Evolutionary conservation across 768 basidiomycete species (phyloP).

Genomic region (Tylopilus felleus): DNA sequence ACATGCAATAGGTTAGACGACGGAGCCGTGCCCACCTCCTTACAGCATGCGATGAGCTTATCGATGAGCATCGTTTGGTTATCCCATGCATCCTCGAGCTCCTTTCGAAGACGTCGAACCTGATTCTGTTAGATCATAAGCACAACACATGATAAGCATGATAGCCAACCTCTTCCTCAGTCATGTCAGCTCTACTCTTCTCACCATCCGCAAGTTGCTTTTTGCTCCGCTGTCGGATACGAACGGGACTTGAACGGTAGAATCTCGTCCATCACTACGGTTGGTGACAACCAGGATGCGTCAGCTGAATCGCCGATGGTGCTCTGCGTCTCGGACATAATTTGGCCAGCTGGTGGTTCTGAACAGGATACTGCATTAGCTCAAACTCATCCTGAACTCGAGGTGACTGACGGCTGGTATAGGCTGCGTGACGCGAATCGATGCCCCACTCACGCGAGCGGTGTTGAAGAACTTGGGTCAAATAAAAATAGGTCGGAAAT

Average conservation of each 20-base stretch:
- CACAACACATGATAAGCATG: slow-evolving; percentile 1
- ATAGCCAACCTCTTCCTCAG: slow-evolving; percentile 67
- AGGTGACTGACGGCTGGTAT: slow-evolving; percentile 99
- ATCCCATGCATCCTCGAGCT: slow-evolving; percentile 76
- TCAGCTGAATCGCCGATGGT: slow-evolving; percentile 78
- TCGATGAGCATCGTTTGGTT: slow-evolving; percentile 79
- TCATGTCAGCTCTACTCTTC: slow-evolving; percentile 60
- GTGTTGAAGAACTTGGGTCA: slow-evolving; percentile 58
- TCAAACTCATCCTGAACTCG: slow-evolving; percentile 57
- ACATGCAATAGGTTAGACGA: slow-evolving; percentile 4
- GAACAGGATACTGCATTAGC: slow-evolving; percentile 37
- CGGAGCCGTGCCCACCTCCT: slow-evolving; percentile 58
- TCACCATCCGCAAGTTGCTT: slow-evolving; percentile 79
- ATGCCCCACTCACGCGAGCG: slow-evolving; percentile 69
- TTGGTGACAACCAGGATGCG: slow-evolving; percentile 82
- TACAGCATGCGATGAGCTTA: slow-evolving; percentile 80
- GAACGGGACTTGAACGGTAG: slow-evolving; percentile 78
- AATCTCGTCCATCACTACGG: slow-evolving; percentile 78
- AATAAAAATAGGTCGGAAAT: slow-evolving; percentile 77
- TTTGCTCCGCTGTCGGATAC: slow-evolving; percentile 86
- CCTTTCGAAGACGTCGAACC: slow-evolving; percentile 67
- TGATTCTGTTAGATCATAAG: slow-evolving; percentile 28
- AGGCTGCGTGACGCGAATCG: slow-evolving; percentile 72
- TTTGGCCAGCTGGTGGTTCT: slow-evolving; percentile 43
- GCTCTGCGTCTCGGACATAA: slow-evolving; percentile 75